phyloP scores from a whole-genome alignment of 805 yeast species.

The Wickerhamomyces hampshirensis region DNA sequence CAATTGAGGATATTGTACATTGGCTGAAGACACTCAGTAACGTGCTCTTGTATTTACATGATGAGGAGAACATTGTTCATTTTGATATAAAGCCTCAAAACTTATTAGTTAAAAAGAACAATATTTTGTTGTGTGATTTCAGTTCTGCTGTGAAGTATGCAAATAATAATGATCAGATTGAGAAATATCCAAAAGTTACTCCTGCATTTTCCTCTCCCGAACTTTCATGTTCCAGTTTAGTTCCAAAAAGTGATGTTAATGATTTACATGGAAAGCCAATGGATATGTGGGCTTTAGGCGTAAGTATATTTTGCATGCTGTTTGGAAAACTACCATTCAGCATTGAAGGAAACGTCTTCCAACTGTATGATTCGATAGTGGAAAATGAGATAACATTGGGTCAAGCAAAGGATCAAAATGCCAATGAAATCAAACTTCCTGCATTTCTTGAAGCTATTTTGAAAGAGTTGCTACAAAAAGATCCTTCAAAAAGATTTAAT shows the following conservation, averaged over 20 bases:
- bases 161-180: neutral
- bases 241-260: neutral
- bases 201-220: constrained; percentile 15
- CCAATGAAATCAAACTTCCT: no score
- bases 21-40: constrained; percentile 5
- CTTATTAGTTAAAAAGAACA: constrained; percentile 3
- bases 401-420: no score
- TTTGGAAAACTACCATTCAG: constrained; percentile 8
- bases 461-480: neutral
- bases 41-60: constrained; percentile 1
- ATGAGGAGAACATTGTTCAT: constrained; percentile 2
- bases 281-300: constrained; percentile 11
- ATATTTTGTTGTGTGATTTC: constrained; percentile 8
- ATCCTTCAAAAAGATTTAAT: neutral
- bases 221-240: constrained; percentile 3
- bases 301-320: constrained; percentile 5
- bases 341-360: neutral
- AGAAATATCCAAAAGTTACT: constrained; percentile 3
- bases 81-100: constrained; percentile 12
- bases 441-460: neutral
- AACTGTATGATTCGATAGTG: neutral
- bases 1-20: neutral
- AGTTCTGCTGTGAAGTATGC: constrained; percentile 6
- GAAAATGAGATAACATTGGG: neutral
- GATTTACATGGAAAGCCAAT: constrained; percentile 3